phyloP scores from a whole-genome alignment of 352 stramenopile species.

The Globisporangium nunn region DNA sequence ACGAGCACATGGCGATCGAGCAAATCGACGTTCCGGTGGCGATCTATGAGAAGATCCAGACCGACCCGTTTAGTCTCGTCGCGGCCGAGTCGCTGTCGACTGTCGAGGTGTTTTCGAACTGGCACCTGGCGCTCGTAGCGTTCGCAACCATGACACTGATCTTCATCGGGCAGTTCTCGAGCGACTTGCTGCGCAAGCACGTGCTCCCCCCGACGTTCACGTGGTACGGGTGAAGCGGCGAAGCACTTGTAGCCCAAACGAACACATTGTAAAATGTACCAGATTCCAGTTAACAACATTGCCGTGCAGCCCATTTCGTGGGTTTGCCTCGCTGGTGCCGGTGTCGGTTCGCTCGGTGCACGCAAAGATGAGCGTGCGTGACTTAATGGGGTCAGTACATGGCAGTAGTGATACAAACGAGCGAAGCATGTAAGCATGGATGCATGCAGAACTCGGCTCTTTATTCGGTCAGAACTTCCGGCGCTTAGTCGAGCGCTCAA shows the following conservation, averaged over 20 bases:
- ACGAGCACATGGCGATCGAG: conserved; percentile 48
- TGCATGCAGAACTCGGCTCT: neutral
- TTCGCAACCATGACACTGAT: conserved; percentile 82
- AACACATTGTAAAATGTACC: too few species aligned
- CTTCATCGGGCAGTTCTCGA: conserved; percentile 79
- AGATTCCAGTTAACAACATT: too few species aligned
- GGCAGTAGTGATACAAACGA: too few species aligned
- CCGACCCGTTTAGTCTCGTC: conserved; percentile 85
- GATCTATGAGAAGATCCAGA: conserved; percentile 79
- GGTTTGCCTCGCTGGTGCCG: too few species aligned
- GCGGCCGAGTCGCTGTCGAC: conserved; percentile 78
- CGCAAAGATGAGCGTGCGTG: too few species aligned
- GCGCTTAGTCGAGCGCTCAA: conserved; percentile 57
- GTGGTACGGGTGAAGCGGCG: conserved; percentile 20
- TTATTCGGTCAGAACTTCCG: conserved; percentile 24
- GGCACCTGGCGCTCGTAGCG: conserved; percentile 61
- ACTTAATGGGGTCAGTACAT: too few species aligned
- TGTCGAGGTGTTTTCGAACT: conserved; percentile 78
- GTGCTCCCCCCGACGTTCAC: conserved; percentile 57
- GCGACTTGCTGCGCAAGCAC: conserved; percentile 54
- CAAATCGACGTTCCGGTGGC: conserved; percentile 49
- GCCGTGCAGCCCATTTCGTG: too few species aligned
- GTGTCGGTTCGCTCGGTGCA: too few species aligned
- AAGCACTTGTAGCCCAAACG: neutral
- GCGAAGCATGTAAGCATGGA: too few species aligned